These are phyloP conservation scores for Plasmopara muralis DNA, from an alignment of 352 stramenopile species.

Conservation along the genomic window DNA sequence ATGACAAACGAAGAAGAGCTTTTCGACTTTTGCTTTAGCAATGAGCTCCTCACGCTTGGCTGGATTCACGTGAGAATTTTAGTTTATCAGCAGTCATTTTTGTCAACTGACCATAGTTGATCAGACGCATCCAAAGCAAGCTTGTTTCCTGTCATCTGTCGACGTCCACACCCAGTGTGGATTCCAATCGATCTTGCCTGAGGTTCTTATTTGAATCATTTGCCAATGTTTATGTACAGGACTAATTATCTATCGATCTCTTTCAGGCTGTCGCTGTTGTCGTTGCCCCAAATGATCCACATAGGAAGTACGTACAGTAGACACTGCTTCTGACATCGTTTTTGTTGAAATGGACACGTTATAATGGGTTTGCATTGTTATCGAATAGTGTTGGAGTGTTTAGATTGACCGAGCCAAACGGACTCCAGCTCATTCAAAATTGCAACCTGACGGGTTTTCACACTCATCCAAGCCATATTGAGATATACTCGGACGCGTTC, in stretches of 20 bases:
- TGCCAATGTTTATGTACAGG: slow-evolving; percentile 1
- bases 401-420: slow-evolving; percentile 64
- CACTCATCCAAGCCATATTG: slow-evolving; percentile 60
- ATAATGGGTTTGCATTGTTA: not conserved
- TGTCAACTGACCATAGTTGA: not conserved
- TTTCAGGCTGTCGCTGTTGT: slow-evolving; percentile 78
- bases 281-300: slow-evolving; percentile 63
- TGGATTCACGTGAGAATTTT: slow-evolving; percentile 83
- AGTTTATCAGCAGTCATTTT: not conserved
- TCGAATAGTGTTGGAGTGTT: slow-evolving; percentile 73
- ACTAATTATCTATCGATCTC: slow-evolving; percentile 3
- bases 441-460: slow-evolving; percentile 85
- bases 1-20: slow-evolving; percentile 87
- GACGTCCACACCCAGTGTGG: slow-evolving; percentile 88
- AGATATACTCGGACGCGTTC: slow-evolving; percentile 77
- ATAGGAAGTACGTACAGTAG: slow-evolving; percentile 39
- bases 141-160: slow-evolving; percentile 85
- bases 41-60: slow-evolving; percentile 84
- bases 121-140: slow-evolving; percentile 82
- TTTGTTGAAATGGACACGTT: no score
- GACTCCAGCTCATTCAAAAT: slow-evolving; percentile 84
- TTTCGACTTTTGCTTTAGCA: slow-evolving; percentile 81
- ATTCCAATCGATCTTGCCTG: slow-evolving; percentile 85
- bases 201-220: slow-evolving; percentile 30
- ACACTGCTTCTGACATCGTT: not conserved